phyloP scores from a whole-genome alignment of 768 basidiomycete genomes.

The Piloderma croceum region DNA sequence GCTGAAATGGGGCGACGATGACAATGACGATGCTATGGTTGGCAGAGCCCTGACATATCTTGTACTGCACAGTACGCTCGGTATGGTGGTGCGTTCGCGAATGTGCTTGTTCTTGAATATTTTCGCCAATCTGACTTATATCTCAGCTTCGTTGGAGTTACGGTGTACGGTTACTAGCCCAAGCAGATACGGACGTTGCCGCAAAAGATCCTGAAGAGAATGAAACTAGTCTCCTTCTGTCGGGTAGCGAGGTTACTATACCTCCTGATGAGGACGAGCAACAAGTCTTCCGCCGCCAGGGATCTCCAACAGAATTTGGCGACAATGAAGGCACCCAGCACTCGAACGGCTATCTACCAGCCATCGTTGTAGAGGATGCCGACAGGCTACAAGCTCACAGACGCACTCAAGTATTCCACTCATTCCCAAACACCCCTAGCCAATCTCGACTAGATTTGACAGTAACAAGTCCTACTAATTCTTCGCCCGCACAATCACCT shows the following conservation, averaged over 20 bases:
- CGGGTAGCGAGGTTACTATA: constrained; percentile 20
- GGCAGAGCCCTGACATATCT: constrained; percentile 87
- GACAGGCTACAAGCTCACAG: constrained; percentile 1
- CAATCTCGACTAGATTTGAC: constrained; percentile 30
- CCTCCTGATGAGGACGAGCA: constrained; percentile 18
- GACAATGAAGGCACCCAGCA: neutral
- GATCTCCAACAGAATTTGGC: constrained; percentile 2
- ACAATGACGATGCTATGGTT: constrained; percentile 83
- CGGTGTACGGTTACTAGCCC: constrained; percentile 76
- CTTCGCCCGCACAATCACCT: too few relatives aligned
- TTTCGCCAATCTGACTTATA: neutral
- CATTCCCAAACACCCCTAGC: constrained; percentile 59
- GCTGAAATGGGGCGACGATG: constrained; percentile 75
- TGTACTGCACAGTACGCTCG: constrained; percentile 89
- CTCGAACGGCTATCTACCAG: constrained; percentile 6
- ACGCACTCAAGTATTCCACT: constrained; percentile 43
- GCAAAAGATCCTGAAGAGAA: constrained; percentile 16
- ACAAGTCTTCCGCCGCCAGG: constrained; percentile 11
- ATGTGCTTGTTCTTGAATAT: constrained; percentile 1
- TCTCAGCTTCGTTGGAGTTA: constrained; percentile 85
- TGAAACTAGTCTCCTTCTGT: constrained; percentile 35
- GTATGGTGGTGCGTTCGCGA: constrained; percentile 79
- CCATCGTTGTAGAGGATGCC: constrained; percentile 13
- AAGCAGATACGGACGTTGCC: constrained; percentile 46
- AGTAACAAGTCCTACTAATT: too few relatives aligned